phyloP scores from a whole-genome alignment of 805 yeast species.

The Candida germanica region DNA sequence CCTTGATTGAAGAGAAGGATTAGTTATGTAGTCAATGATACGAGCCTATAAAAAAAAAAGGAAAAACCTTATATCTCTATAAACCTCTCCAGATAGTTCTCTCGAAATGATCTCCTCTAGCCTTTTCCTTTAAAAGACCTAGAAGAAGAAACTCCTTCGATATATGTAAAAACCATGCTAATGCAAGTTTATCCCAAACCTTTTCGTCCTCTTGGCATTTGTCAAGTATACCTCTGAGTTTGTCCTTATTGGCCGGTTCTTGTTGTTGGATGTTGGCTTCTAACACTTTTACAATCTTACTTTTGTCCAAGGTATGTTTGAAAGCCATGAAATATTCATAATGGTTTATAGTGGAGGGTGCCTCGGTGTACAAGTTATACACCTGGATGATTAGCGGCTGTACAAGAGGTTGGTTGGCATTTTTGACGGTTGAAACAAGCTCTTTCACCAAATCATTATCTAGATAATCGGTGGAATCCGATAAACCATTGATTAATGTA shows the following conservation, averaged over 20 bases:
- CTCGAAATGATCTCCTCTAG: conserved; percentile 65
- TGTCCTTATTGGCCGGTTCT: not conserved
- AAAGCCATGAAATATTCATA: conserved; percentile 67
- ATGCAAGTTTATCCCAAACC: conserved; percentile 59
- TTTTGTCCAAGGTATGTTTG: conserved; percentile 42
- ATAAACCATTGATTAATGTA: conserved; percentile 28
- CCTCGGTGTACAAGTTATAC: conserved; percentile 73
- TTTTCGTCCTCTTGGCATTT: conserved; percentile 25
- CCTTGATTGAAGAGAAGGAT: conserved; percentile 2
- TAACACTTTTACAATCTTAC: conserved; percentile 19
- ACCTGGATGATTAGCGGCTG: conserved; percentile 54
- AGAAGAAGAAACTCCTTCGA: conserved; percentile 65
- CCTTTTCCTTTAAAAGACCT: conserved; percentile 65
- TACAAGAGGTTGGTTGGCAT: not conserved
- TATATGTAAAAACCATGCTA: conserved; percentile 74
- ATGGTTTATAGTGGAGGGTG: conserved; percentile 64
- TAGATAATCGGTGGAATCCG: conserved; percentile 10
- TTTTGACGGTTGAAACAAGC: not conserved
- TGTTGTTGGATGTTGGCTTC: conserved; percentile 2
- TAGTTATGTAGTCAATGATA: not conserved
- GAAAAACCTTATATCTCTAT: conserved; percentile 1
- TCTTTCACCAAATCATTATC: conserved; percentile 2
- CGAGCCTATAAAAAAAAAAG: no score
- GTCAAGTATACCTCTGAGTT: conserved; percentile 15
- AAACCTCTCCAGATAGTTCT: conserved; percentile 71